Conservation (phyloP, 805 yeast genomes). For the Komagataella mondaviorum region DNA sequence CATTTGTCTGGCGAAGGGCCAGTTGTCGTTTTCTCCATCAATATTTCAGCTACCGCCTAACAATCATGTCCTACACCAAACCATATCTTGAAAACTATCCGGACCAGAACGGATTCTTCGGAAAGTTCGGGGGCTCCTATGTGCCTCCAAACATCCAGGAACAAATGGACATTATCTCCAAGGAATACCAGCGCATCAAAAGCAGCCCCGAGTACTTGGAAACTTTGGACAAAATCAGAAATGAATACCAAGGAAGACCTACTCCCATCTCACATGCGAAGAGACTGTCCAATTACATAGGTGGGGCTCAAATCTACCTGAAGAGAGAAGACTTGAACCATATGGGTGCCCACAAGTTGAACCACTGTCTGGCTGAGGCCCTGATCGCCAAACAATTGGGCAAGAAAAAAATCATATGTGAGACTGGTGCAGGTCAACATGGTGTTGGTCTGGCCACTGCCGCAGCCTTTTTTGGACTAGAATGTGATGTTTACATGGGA, state of each 20-base stretch:
- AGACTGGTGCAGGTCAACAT: constrained; percentile 38
- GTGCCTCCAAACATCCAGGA: constrained; percentile 5
- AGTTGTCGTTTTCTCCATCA: neutral
- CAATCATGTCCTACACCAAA: constrained; percentile 1
- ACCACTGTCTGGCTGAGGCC: constrained; percentile 32
- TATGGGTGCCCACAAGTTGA: constrained; percentile 33
- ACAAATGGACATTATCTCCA: constrained; percentile 2
- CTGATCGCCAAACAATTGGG: constrained; percentile 29
- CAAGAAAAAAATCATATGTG: constrained; percentile 29
- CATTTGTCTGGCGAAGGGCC: neutral
- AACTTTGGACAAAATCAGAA: constrained; percentile 3
- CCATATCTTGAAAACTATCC: constrained; percentile 6
- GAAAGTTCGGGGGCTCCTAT: constrained; percentile 6
- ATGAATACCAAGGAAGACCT: constrained; percentile 5
- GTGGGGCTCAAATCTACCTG: constrained; percentile 3
- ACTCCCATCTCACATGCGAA: constrained; percentile 5
- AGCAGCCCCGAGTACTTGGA: constrained; percentile 3
- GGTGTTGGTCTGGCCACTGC: constrained; percentile 39
- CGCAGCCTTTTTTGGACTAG: constrained; percentile 22
- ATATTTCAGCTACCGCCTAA: neutral
- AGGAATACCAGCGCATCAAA: constrained; percentile 1
- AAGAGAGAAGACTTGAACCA: constrained; percentile 20
- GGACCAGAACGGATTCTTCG: constrained; percentile 5
- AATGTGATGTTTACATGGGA: constrained; percentile 6
- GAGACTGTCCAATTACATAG: constrained; percentile 2